Evolutionary conservation across 108 stramenopile genomes (phyloP), one percentile per base, ranked within the genome.

Genomic region (Pseudonitzschia multiseries): DNA sequence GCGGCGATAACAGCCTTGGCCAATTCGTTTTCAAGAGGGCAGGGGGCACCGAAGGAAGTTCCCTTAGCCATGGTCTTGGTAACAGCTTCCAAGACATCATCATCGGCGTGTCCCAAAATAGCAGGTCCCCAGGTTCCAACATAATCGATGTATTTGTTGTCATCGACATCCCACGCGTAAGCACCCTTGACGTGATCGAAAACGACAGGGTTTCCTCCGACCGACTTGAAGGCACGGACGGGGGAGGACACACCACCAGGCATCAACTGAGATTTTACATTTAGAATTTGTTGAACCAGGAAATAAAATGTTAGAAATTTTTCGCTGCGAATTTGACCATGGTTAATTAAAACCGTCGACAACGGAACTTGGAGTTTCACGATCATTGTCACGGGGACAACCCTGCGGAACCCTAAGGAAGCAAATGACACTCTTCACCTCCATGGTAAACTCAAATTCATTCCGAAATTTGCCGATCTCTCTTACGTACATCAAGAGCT

Each of bases 121-220:
- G 98, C 98, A 68, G 98, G 98, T 70, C 97, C 98, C 98, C 98
- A 99, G 40, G 96, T 96, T 74, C 96, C 96, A 51, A 99, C 97
- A 81, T 95, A 99, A 71, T 94, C 95, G 81, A 94, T 93, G 87
- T 90, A 93, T 75, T 93, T 83, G 85, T 97, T 94, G n/a, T 85
- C 96, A 87, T 99, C 98, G n/a, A 99, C 96, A 79, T 99, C 98
- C 89, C 87, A 99, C n/a, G 97, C 96, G 79, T 99, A 97, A 48
- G 96, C 96, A 26, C 97, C 98, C 91, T 99, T 97, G 57, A 99
- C 98, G 12, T 73, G 69, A 57, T 99, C 98, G 73, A 99, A 99
- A 26, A 99, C 98, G 50, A 99, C 89, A 24, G 98, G 98, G 76
- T 97, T 95, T 77, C 98, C 98, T 59, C 98, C 98, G 31, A 99